phyloP scores from a whole-genome alignment of 2,329 filamentous ascomycete genomes.

The Penicillium griseofulvum region DNA sequence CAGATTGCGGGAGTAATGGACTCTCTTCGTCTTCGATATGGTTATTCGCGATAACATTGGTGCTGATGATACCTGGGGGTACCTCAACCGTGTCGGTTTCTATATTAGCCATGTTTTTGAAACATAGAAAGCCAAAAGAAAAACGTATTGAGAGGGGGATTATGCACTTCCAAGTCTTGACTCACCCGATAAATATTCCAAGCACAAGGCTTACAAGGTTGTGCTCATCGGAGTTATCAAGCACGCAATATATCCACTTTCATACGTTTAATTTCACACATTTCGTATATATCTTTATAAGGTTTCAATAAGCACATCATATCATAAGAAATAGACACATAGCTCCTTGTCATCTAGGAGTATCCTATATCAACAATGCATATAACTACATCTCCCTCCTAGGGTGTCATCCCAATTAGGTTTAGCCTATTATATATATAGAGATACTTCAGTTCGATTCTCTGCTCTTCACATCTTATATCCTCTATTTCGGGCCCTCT shows the following conservation, averaged over 20 bases:
- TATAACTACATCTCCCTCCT: too few species aligned
- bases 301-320: too few species aligned
- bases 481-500: too few species aligned
- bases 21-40: constrained; percentile 17
- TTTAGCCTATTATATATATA: too few species aligned
- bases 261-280: background rate
- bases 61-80: background rate
- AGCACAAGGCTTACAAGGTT: background rate
- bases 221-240: constrained; percentile 18
- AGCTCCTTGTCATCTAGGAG: too few species aligned
- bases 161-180: background rate
- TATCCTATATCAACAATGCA: too few species aligned
- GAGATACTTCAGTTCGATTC: too few species aligned
- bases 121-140: background rate
- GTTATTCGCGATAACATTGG: background rate
- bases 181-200: background rate
- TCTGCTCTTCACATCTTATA: too few species aligned
- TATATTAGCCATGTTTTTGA: constrained; percentile 9
- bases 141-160: too few species aligned
- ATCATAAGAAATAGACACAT: too few species aligned
- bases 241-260: constrained; percentile 12
- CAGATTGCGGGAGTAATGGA: constrained; percentile 11
- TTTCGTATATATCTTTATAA: background rate
- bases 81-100: background rate
- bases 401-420: too few species aligned